These are phyloP conservation scores for Verticillium albo-atrum DNA, from an alignment of 2,329 filamentous ascomycete species.

Conservation along the genomic window DNA sequence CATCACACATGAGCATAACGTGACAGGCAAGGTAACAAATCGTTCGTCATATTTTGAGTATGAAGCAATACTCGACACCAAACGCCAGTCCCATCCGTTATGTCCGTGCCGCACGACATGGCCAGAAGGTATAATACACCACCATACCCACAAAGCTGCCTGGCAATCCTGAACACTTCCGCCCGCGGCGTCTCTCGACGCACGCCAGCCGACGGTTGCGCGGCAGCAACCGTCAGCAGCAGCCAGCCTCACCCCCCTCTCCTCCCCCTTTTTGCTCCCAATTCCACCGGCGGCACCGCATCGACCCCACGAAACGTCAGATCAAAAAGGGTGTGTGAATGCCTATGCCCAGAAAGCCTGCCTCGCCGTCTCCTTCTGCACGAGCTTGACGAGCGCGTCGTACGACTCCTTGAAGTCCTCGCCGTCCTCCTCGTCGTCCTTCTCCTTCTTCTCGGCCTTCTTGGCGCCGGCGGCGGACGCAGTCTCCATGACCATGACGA, in stretches of 20 bases:
- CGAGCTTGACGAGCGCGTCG: slow-evolving; percentile 60
- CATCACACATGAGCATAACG: too few species aligned
- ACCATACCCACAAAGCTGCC: slow-evolving; percentile 7
- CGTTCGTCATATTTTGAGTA: background rate
- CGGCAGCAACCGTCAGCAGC: background rate
- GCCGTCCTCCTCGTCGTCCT: slow-evolving; percentile 42
- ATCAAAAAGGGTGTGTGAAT: too few species aligned
- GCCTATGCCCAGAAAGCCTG: slow-evolving; percentile 47
- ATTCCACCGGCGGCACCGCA: too few species aligned
- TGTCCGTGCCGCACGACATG: slow-evolving; percentile 10
- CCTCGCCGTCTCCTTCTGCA: slow-evolving; percentile 60
- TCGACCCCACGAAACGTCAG: background rate
- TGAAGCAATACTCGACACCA: background rate
- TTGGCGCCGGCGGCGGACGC: slow-evolving; percentile 41
- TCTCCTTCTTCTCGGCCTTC: slow-evolving; percentile 36
- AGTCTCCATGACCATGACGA: slow-evolving; percentile 79
- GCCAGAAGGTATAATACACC: slow-evolving; percentile 12
- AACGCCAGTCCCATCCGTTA: slow-evolving; percentile 6
- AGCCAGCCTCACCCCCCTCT: background rate
- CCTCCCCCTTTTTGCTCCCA: too few species aligned
- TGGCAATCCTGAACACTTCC: background rate
- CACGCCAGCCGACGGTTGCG: background rate
- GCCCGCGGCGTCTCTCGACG: background rate
- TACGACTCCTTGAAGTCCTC: slow-evolving; percentile 62
- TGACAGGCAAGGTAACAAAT: background rate